Base-by-base conservation (phyloP, 768 basidiomycete species). In the Floccularia luteovirens region DNA sequence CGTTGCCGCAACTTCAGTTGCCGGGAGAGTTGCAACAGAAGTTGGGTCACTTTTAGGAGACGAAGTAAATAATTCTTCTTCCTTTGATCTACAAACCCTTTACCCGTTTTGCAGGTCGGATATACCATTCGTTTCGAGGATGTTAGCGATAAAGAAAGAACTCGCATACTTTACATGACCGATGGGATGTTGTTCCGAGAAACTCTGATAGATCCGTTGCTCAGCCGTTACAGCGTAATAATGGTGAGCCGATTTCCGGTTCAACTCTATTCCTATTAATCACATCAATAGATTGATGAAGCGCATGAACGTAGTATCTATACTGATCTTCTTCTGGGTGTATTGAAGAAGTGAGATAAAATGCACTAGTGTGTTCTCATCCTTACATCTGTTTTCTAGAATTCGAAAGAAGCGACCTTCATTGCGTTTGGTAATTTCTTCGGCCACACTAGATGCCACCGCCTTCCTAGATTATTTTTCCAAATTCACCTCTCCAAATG, bases 151-250 rank as follows among this genome's bases (percentile, higher is more conserved):
- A 90, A 87, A 51, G 76, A 84, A 21, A 69, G 77, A 38, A 98
- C 96, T 1, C 75, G 89, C 20, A 89, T 99, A 57, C 73, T 91
- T 30, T 99, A 98, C 59, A 75, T 98, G 77, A 99, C 96, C 23
- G 96, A 99, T 58, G 96, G 96, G 32, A 93, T 98, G 82, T 79
- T 99, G 25, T 97, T 98, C 58, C 78, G 93, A 43, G 93, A 97
- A 63, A 83, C 84, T 17, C 74, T 97, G 51, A 67, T 92, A 25
- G 94, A 99, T 55, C 96, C 96, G 13, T 60, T 97, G 21, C 70
- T 99, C 38, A 90, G 84, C 55, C 80, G 83, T 19, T 97, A 93
- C 53, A 94, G 90, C 52, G 90, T 92, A 7, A 85, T 98, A 45
- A 98, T 99, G 92, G 91, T 85, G 48, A 35, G 57, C 43, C 3